Conservation (phyloP, 192 early-diverging fungal genomes). For the Cetraspora pellucida region DNA sequence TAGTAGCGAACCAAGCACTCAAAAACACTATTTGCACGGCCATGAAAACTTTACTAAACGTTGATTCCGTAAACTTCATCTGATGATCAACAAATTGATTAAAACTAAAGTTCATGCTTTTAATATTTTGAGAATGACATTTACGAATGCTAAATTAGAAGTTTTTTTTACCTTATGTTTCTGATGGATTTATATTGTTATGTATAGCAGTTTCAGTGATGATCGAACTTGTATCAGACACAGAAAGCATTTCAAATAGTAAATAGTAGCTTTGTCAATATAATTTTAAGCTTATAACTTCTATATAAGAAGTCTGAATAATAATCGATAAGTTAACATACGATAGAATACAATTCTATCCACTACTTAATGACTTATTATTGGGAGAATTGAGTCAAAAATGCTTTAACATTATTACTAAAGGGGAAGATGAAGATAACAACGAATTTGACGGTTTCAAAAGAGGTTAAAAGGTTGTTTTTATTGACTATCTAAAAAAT, state of each 20-base stretch:
- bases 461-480: conserved; percentile 11
- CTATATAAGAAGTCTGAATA: neutral
- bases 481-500: conserved; percentile 1
- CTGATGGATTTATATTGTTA: conserved; percentile 66
- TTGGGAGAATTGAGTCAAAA: neutral
- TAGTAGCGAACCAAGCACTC: conserved; percentile 63
- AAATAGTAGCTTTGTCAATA: neutral
- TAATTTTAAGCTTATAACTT: neutral
- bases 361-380: conserved; percentile 19
- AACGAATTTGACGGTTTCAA: neutral
- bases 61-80: conserved; percentile 49
- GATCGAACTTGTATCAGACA: neutral
- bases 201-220: neutral
- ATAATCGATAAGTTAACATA: neutral
- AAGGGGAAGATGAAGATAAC: neutral
- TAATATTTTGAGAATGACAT: conserved; percentile 82
- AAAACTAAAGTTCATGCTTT: conserved; percentile 93
- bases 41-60: conserved; percentile 68
- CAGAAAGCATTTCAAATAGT: neutral
- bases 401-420: neutral
- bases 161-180: conserved; percentile 73
- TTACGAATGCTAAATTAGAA: conserved; percentile 81
- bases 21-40: conserved; percentile 65
- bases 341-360: conserved; percentile 7
- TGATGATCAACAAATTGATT: conserved; percentile 67